These are phyloP conservation scores for Sugiyamaella marilandica DNA, from an alignment of 805 yeast genomes.

Conservation along the genomic window DNA sequence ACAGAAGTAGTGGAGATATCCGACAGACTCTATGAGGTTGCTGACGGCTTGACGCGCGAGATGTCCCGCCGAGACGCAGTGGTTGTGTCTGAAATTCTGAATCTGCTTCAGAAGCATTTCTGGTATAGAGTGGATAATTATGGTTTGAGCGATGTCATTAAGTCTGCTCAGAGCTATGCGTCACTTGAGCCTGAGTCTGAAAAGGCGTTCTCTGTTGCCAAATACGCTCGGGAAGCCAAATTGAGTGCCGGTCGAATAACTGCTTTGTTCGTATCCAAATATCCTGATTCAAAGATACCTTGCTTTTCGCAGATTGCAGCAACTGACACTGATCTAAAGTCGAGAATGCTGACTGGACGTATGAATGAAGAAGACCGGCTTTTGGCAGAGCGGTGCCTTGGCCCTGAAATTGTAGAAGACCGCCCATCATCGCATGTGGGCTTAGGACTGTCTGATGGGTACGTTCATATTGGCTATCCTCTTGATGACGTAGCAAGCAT, in stretches of 20 bases:
- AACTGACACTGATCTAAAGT: slow-evolving; percentile 11
- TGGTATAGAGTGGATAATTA: slow-evolving; percentile 15
- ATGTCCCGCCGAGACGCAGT: background rate
- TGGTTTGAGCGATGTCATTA: slow-evolving; percentile 11
- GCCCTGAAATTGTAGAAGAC: slow-evolving; percentile 21
- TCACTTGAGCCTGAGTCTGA: slow-evolving; percentile 10
- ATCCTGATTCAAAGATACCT: slow-evolving; percentile 27
- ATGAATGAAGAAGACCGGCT: slow-evolving; percentile 3
- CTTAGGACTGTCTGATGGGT: slow-evolving; percentile 26
- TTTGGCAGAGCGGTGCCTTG: slow-evolving; percentile 20
- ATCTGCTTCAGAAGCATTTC: slow-evolving; percentile 5
- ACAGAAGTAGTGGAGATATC: background rate
- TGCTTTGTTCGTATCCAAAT: slow-evolving; percentile 26
- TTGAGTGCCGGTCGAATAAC: slow-evolving; percentile 33
- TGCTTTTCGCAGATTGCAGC: slow-evolving; percentile 32
- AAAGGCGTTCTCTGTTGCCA: background rate
- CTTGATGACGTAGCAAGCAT: slow-evolving; percentile 28
- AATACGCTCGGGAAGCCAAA: slow-evolving; percentile 21
- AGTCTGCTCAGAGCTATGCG: background rate
- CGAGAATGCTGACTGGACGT: background rate
- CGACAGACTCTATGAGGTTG: background rate
- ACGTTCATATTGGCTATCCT: slow-evolving; percentile 30
- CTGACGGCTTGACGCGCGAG: background rate
- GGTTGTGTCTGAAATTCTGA: background rate
- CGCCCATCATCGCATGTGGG: slow-evolving; percentile 28